These are phyloP conservation scores for Ramaria sp. DNA, from an alignment of 768 basidiomycete genomes.

Conservation along the genomic window DNA sequence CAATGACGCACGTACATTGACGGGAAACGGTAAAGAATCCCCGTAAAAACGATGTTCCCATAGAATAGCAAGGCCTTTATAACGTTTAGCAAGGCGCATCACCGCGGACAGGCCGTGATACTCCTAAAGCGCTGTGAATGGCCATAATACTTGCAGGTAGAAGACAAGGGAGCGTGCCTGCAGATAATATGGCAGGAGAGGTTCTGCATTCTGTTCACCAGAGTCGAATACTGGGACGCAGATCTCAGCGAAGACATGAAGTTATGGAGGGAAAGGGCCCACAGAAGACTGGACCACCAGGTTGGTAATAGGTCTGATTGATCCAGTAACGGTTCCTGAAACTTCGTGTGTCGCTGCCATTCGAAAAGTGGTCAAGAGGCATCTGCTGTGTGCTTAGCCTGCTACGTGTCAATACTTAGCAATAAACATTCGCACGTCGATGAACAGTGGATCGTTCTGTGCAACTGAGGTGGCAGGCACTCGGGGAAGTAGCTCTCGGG, in stretches of 20 bases:
- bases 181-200: slow-evolving; percentile 38
- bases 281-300: slow-evolving; percentile 40
- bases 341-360: slow-evolving; percentile 18
- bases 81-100: slow-evolving; percentile 37
- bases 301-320: slow-evolving; percentile 35
- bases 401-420: background rate
- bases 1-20: slow-evolving; percentile 25
- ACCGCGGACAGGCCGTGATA: slow-evolving; percentile 38
- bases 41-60: slow-evolving; percentile 46
- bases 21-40: slow-evolving; percentile 34
- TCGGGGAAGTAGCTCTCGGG: slow-evolving; percentile 2
- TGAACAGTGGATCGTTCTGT: background rate
- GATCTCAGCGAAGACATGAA: background rate
- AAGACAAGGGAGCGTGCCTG: slow-evolving; percentile 19
- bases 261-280: slow-evolving; percentile 13
- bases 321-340: slow-evolving; percentile 41
- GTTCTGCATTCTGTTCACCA: slow-evolving; percentile 39
- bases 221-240: slow-evolving; percentile 36
- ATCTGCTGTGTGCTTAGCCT: slow-evolving; percentile 20
- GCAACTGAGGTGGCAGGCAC: slow-evolving; percentile 1
- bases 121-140: slow-evolving; percentile 21
- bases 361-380: slow-evolving; percentile 36
- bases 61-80: slow-evolving; percentile 35
- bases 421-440: background rate
- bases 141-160: background rate